Base-by-base conservation (phyloP, 495 filamentous ascomycete genomes). In the Penicillium maclennaniae region DNA sequence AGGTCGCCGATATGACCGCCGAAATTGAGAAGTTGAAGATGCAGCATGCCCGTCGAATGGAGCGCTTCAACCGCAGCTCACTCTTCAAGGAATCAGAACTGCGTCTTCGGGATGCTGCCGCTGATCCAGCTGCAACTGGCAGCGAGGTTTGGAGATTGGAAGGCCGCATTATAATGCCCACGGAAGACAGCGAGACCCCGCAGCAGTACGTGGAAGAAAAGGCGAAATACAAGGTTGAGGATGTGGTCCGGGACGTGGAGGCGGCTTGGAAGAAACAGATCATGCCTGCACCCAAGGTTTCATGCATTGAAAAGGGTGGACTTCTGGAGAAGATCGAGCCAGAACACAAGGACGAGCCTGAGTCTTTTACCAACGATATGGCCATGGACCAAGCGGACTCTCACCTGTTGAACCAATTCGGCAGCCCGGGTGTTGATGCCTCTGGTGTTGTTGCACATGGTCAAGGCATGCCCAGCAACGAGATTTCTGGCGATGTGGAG, bases 11-110 rank as follows among this genome's bases (percentile, higher is more conserved):
- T 31, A 83, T 84, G 53, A 81, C 84, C 37, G 82, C 82, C 6
- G 91, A 96, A 66, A 89, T 97, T 41, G 84, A 91, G 57, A 79
- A 83, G 47, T 77, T 98, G 77, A 92, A 87, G 72, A 78, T 76
- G 12, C 79, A 87, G 23, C 92, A 98, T 67, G 82, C 82, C 1
- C 85, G 77, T 56, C 78, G 82, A 23, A 81, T 96, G 73, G 79
- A 83, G 10, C 88, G 86, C 60, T 81, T 96, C 55, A 82, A 83
- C 61, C 81, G 80, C 26, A 85, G 82, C 31, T 80, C 80, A 3
- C 54, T 83, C 12, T 71, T 89, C 36, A 86, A 80, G 58, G 73
- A 79, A 26, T 82, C 86, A 0, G 89, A 92, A 45, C 19, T 69
- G 39, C 71, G 73, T 12, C 67, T 79, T 9, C 81, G 87, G 3